Evolutionary conservation across 2,329 filamentous ascomycete species (phyloP).

Genomic region (Nectriaceae sp.): DNA sequence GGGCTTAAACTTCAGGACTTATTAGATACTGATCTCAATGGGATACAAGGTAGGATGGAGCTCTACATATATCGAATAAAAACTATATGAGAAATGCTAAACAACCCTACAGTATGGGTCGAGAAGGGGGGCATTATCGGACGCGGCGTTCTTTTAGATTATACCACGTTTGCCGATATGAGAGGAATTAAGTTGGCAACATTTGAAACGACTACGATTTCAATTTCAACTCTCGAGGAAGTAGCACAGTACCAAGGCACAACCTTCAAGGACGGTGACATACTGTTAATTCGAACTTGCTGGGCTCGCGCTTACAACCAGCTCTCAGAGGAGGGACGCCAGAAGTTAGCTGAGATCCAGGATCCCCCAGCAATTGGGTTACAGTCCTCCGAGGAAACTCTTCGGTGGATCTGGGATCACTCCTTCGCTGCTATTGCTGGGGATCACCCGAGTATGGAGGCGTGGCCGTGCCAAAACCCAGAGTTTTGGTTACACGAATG

Average conservation of each 20-base stretch:
- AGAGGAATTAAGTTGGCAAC: not conserved
- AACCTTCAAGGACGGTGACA: not conserved
- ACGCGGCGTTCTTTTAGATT: not conserved
- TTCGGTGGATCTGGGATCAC: constrained; percentile 60
- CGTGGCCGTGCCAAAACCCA: constrained; percentile 44
- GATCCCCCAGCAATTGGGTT: constrained; percentile 44
- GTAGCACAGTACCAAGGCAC: not conserved
- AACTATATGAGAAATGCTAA: not conserved
- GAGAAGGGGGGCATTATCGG: not conserved
- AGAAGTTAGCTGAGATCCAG: too few species aligned
- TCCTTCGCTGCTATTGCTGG: constrained; percentile 57
- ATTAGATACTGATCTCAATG: not conserved
- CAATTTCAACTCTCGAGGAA: not conserved
- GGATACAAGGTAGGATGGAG: not conserved
- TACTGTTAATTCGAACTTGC: not conserved
- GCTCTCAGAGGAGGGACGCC: not conserved
- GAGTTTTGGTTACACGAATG: too few species aligned
- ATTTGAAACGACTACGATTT: not conserved
- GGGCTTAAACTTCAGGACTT: not conserved
- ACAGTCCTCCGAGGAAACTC: constrained; percentile 47
- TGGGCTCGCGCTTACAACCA: not conserved
- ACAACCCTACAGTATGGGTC: not conserved
- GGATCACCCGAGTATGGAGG: constrained; percentile 55
- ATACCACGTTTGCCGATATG: not conserved
- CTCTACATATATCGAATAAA: not conserved